These are phyloP conservation scores for Phytophthora hybrid DNA, from an alignment of 352 stramenopile species.

Conservation along the genomic window DNA sequence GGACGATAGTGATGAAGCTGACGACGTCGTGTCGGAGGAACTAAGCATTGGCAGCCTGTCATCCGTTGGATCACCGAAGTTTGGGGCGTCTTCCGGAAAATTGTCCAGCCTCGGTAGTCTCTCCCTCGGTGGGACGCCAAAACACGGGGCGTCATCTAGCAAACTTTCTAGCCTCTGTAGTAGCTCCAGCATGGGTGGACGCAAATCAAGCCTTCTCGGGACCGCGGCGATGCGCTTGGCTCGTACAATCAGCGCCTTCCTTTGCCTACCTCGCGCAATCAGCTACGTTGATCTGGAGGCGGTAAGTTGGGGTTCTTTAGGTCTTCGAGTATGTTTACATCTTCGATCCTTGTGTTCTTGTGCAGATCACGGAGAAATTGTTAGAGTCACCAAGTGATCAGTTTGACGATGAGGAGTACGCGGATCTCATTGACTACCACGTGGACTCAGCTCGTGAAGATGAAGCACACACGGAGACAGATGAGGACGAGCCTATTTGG, in stretches of 20 bases:
- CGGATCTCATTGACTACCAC: conserved; percentile 72
- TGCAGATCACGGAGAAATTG: conserved; percentile 75
- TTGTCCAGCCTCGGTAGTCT: conserved; percentile 21
- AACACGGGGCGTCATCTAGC: conserved; percentile 17
- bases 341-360: background rate
- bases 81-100: conserved; percentile 18
- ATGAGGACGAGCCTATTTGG: conserved; percentile 48
- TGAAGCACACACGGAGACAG: conserved; percentile 24
- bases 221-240: conserved; percentile 60
- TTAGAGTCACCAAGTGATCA: conserved; percentile 67
- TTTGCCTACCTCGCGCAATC: conserved; percentile 75
- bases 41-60: conserved; percentile 23
- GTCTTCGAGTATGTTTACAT: background rate
- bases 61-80: conserved; percentile 21
- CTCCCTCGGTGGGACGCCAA: conserved; percentile 16
- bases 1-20: conserved; percentile 51
- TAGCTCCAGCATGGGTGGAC: conserved; percentile 40
- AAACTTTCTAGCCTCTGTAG: conserved; percentile 47
- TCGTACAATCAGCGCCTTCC: conserved; percentile 70
- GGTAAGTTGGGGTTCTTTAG: conserved; percentile 23
- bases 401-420: conserved; percentile 65
- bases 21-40: conserved; percentile 48
- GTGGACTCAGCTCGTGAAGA: conserved; percentile 65
- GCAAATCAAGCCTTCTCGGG: conserved; percentile 29
- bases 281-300: conserved; percentile 77